phyloP scores from a whole-genome alignment of 805 yeast species.

The Candida easanensis region DNA sequence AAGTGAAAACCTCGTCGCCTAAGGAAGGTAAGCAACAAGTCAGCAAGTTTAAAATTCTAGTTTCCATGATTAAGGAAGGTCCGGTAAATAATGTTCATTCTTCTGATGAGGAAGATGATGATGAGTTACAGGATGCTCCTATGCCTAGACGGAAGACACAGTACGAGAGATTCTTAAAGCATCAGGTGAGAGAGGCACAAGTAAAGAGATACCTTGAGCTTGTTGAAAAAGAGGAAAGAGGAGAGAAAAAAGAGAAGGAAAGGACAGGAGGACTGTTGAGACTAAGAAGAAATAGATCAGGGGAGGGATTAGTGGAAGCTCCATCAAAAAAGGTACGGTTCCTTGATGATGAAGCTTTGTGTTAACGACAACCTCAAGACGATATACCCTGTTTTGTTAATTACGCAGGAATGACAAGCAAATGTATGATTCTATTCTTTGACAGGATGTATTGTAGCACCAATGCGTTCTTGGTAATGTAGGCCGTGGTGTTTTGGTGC shows the following conservation, averaged over 20 bases:
- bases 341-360: not conserved
- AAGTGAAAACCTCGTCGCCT: not conserved
- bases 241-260: not conserved
- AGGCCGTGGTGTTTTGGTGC: too few species aligned
- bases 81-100: constrained; percentile 2
- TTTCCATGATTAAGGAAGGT: constrained; percentile 56
- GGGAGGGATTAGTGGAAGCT: not conserved
- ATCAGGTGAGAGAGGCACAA: constrained; percentile 20
- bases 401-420: too few species aligned
- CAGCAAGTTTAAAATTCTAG: constrained; percentile 54
- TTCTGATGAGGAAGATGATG: not conserved
- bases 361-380: too few species aligned
- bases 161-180: constrained; percentile 18
- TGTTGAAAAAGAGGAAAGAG: constrained; percentile 2
- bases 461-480: too few species aligned
- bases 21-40: constrained; percentile 1
- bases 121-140: constrained; percentile 14
- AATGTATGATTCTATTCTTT: too few species aligned
- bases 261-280: constrained; percentile 1
- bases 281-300: constrained; percentile 6
- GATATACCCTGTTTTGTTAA: too few species aligned
- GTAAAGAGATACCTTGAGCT: constrained; percentile 12
- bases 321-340: constrained; percentile 9
- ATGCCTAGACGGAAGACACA: constrained; percentile 19
- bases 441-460: too few species aligned